Conservation (phyloP, 1,284 basidiomycete genomes). For the Moesziomyces globuligerus region DNA sequence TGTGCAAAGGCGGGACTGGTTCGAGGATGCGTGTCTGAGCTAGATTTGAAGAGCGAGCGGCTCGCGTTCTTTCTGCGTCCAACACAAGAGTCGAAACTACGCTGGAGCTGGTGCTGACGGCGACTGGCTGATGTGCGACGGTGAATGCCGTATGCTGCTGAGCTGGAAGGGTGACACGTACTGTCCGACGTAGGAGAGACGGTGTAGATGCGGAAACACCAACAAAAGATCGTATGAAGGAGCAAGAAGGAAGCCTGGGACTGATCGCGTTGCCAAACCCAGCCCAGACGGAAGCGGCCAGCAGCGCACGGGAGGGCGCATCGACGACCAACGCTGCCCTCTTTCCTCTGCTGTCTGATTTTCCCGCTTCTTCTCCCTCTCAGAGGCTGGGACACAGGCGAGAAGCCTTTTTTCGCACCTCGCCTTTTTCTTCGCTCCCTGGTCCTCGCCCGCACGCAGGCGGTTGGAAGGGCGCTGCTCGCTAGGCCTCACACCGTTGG, state of each 20-base stretch:
- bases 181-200: conserved; percentile 40
- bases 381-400: background rate
- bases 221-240: conserved; percentile 20
- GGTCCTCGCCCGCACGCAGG: too few relatives aligned
- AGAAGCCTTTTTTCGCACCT: background rate
- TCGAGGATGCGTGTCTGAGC: background rate
- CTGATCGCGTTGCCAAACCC: background rate
- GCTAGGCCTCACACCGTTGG: conserved; percentile 15
- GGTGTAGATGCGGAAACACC: conserved; percentile 36
- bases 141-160: conserved; percentile 2
- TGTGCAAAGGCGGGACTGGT: background rate
- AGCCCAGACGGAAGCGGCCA: background rate
- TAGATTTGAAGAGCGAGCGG: background rate
- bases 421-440: background rate
- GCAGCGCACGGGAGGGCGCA: background rate
- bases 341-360: background rate
- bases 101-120: background rate
- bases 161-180: conserved; percentile 22
- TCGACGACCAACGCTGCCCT: background rate
- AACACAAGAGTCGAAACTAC: conserved; percentile 5
- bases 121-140: background rate
- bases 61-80: conserved; percentile 4
- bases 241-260: conserved; percentile 9
- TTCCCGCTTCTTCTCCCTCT: background rate
- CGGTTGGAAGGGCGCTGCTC: too few relatives aligned